A percentile compares a stretch with the other conserved stretches of the same genome.
These are phyloP conservation scores for Trichoderma sp. DNA, from an alignment of 2,329 filamentous ascomycete genomes.

Conservation along the genomic window DNA sequence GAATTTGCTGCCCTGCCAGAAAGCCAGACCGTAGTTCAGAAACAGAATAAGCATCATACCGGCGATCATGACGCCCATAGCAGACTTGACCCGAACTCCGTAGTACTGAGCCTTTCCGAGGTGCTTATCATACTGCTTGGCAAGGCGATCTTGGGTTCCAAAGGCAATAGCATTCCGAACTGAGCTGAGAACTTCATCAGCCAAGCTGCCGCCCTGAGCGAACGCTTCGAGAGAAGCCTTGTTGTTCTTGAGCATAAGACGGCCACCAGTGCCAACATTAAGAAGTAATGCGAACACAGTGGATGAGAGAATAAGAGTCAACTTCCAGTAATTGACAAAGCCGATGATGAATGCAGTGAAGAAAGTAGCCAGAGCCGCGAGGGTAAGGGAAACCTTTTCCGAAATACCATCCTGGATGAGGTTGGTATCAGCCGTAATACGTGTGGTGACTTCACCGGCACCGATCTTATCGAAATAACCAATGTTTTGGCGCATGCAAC, in stretches of 20 bases:
- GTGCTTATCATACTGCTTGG: slow-evolving; percentile 79
- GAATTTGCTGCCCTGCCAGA: slow-evolving; percentile 84
- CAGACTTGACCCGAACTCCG: slow-evolving; percentile 74
- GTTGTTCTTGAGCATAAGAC: slow-evolving; percentile 78
- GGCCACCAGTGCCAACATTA: slow-evolving; percentile 72
- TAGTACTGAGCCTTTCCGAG: slow-evolving; percentile 71
- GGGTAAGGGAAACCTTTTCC: slow-evolving; percentile 79
- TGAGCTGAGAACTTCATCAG: slow-evolving; percentile 92
- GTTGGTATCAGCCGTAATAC: slow-evolving; percentile 93
- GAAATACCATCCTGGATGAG: slow-evolving; percentile 92
- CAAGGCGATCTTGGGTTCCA: slow-evolving; percentile 87
- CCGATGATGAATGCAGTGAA: slow-evolving; percentile 87
- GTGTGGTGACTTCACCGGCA: slow-evolving; percentile 88
- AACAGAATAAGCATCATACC: slow-evolving; percentile 83
- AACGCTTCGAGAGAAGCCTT: slow-evolving; percentile 78
- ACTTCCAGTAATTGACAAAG: slow-evolving; percentile 89
- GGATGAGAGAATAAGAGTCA: slow-evolving; percentile 83
- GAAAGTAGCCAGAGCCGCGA: slow-evolving; percentile 79
- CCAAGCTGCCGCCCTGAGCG: slow-evolving; percentile 80
- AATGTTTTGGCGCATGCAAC: slow-evolving; percentile 85
- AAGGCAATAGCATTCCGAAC: slow-evolving; percentile 92
- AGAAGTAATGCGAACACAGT: slow-evolving; percentile 79
- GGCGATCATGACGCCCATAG: slow-evolving; percentile 77
- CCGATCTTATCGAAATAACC: slow-evolving; percentile 92
- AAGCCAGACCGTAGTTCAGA: slow-evolving; percentile 82